Conservation (phyloP, 345 rosid genomes). For the Laguncularia racemosa region DNA sequence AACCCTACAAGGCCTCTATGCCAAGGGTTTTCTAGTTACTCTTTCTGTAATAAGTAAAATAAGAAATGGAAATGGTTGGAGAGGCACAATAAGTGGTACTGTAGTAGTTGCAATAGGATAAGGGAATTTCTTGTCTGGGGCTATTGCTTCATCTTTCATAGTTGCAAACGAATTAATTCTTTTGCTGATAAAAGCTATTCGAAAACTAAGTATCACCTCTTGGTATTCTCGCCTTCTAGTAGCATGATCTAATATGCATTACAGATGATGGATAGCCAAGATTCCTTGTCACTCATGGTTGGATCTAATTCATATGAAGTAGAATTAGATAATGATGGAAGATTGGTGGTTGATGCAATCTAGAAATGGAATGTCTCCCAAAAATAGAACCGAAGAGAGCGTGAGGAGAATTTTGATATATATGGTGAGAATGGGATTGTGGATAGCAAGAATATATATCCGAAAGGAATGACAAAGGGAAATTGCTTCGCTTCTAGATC, state of each 20-base stretch:
- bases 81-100: constrained; percentile 64
- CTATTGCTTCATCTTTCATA: constrained; percentile 66
- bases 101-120: constrained; percentile 87
- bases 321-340: too few species aligned
- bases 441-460: constrained; percentile 68
- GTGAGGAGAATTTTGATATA: too few species aligned
- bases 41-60: constrained; percentile 78
- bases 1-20: constrained; percentile 28
- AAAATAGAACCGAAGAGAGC: too few species aligned
- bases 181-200: constrained; percentile 21
- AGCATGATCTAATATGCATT: constrained; percentile 69
- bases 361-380: too few species aligned
- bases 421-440: too few species aligned
- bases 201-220: constrained; percentile 47
- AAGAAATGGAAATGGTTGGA: constrained; percentile 81
- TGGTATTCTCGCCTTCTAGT: constrained; percentile 81
- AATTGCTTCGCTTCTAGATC: constrained; percentile 23
- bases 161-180: constrained; percentile 36
- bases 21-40: constrained; percentile 48
- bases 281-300: too few species aligned
- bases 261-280: constrained; percentile 40
- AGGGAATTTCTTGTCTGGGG: constrained; percentile 48
- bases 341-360: too few species aligned
- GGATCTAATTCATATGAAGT: too few species aligned
- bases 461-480: constrained; percentile 44